Evolutionary conservation across 192 early-diverging fungal species (phyloP).

Genomic region (Coemansia javaensis): DNA sequence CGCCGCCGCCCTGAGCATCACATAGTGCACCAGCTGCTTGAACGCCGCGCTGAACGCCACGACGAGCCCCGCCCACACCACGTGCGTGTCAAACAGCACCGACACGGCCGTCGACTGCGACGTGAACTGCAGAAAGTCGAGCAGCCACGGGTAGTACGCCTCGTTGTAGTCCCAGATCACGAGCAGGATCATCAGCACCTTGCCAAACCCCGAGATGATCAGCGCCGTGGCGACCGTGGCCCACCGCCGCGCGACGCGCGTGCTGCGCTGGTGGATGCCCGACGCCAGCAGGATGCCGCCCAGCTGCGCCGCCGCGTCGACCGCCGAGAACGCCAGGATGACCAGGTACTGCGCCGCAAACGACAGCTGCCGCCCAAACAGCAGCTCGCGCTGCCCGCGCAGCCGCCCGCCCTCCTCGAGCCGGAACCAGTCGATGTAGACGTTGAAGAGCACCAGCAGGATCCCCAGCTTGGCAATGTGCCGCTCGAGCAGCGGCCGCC

Average conservation of each 20-base stretch:
- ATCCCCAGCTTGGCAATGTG: constrained; percentile 71
- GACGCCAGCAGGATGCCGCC: constrained; percentile 30
- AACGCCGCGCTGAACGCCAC: constrained; percentile 35
- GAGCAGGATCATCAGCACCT: constrained; percentile 80
- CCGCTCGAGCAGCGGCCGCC: constrained; percentile 46
- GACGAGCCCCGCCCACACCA: constrained; percentile 33
- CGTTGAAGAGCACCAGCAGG: constrained; percentile 82
- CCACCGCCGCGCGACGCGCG: constrained; percentile 23
- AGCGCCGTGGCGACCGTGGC: constrained; percentile 55
- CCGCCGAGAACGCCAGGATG: constrained; percentile 59
- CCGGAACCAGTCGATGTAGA: constrained; percentile 92
- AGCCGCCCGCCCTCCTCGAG: constrained; percentile 63
- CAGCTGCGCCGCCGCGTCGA: constrained; percentile 51
- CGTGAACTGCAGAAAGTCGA: constrained; percentile 69
- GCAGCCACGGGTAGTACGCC: constrained; percentile 74
- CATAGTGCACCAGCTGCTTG: constrained; percentile 32
- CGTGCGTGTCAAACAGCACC: constrained; percentile 40
- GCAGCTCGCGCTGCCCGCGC: constrained; percentile 44
- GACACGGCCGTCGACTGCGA: constrained; percentile 69
- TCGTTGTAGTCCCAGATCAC: constrained; percentile 90
- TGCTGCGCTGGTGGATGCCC: constrained; percentile 26
- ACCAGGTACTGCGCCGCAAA: constrained; percentile 69
- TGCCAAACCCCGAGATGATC: constrained; percentile 81
- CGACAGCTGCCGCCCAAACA: constrained; percentile 60
- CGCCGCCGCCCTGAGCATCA: neutral